Percentiles rank a stretch among this genome's conserved stretches.
These are phyloP conservation scores for Metarhizium rileyi DNA, from an alignment of 2,329 filamentous ascomycete genomes.

Conservation along the genomic window DNA sequence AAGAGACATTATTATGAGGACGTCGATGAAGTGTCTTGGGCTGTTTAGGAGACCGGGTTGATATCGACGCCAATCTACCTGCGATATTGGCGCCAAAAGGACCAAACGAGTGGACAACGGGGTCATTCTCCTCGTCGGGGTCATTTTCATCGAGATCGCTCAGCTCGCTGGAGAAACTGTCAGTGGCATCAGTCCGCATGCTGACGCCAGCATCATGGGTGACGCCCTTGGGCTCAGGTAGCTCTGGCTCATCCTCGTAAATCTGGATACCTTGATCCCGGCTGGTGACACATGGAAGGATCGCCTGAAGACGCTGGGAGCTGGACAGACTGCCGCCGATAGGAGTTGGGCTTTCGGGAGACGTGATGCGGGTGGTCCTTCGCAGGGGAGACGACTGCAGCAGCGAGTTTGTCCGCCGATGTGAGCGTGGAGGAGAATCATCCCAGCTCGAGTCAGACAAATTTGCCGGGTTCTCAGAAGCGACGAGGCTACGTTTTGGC, in stretches of 20 bases:
- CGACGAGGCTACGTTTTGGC: slow-evolving; percentile 49
- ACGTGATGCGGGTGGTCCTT: slow-evolving; percentile 49
- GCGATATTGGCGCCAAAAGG: slow-evolving; percentile 81
- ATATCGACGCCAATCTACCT: slow-evolving; percentile 71
- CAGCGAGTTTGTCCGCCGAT: slow-evolving; percentile 23
- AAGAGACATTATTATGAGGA: slow-evolving; percentile 13
- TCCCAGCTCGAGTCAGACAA: slow-evolving; percentile 66
- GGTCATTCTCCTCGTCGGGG: slow-evolving; percentile 89
- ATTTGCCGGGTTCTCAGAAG: slow-evolving; percentile 33
- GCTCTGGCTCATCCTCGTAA: slow-evolving; percentile 57
- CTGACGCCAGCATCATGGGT: slow-evolving; percentile 26
- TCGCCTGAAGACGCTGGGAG: slow-evolving; percentile 35
- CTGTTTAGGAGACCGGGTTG: slow-evolving; percentile 53
- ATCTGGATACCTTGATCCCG: slow-evolving; percentile 48
- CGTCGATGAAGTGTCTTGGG: slow-evolving; percentile 16
- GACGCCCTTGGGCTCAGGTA: slow-evolving; percentile 24
- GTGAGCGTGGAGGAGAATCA: slow-evolving; percentile 39
- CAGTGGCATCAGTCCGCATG: too few species aligned
- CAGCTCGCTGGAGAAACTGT: slow-evolving; percentile 47
- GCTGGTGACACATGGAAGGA: slow-evolving; percentile 27
- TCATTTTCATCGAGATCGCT: slow-evolving; percentile 53
- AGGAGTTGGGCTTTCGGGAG: slow-evolving; percentile 61
- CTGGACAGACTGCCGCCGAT: slow-evolving; percentile 23
- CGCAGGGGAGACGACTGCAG: slow-evolving; percentile 54
- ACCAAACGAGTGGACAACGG: slow-evolving; percentile 83